Conservation (phyloP, 495 filamentous ascomycete species). For the Xylaria flabelliformis region DNA sequence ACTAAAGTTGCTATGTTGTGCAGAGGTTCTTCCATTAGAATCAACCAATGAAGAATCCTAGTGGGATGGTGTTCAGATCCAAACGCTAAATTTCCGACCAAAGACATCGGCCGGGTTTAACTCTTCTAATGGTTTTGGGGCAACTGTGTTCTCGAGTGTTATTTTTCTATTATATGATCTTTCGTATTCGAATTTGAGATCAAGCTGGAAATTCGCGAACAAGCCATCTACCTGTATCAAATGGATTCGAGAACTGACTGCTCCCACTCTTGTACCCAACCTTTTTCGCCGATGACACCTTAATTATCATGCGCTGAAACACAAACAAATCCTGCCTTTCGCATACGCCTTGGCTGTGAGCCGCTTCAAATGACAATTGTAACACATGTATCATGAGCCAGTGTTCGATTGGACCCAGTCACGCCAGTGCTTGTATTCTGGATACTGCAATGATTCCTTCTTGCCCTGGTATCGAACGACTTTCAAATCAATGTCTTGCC, state of each 20-base stretch:
- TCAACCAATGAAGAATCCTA: background rate
- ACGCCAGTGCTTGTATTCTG: constrained; percentile 78
- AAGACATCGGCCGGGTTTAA: background rate
- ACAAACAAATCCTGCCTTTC: constrained; percentile 22
- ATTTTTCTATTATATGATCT: background rate
- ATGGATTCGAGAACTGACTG: background rate
- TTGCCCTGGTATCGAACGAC: constrained; percentile 83
- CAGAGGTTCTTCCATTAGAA: background rate
- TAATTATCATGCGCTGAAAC: constrained; percentile 27
- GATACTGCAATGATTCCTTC: constrained; percentile 71
- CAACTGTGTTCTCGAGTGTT: background rate
- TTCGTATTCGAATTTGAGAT: constrained; percentile 10
- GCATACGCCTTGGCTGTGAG: constrained; percentile 5
- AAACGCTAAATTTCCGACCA: background rate
- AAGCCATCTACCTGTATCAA: constrained; percentile 38
- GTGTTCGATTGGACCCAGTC: constrained; percentile 64
- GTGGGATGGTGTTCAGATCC: background rate
- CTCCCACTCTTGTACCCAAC: constrained; percentile 3
- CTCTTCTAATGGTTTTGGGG: background rate
- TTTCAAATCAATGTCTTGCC: constrained; percentile 77
- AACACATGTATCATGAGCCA: constrained; percentile 16
- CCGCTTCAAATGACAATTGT: background rate
- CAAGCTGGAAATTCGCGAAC: constrained; percentile 9
- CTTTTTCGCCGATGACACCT: constrained; percentile 23
- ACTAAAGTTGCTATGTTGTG: background rate